Percentiles rank a stretch among this genome's conserved stretches.
Conservation (phyloP, 345 rosid species). For the Citrus mangshanensis region DNA sequence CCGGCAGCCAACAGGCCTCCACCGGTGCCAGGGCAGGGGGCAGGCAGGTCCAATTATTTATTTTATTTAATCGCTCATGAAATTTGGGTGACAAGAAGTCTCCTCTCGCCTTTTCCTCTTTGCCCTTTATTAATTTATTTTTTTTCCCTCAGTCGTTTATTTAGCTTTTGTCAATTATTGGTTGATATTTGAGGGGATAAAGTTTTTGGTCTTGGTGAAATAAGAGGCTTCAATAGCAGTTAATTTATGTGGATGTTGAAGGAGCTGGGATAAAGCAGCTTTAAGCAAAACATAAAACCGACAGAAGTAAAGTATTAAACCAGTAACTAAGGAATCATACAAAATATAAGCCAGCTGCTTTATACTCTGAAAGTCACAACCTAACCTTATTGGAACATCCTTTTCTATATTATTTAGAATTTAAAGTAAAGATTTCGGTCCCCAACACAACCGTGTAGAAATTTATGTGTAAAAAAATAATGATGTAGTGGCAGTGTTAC, state of each 20-base stretch:
- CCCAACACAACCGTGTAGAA: background rate
- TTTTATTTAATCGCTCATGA: background rate
- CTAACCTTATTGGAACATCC: background rate
- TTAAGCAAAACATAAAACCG: background rate
- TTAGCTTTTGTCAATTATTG: background rate
- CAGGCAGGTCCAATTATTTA: background rate
- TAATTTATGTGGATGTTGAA: background rate
- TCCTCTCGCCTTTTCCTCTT: background rate
- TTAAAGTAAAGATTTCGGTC: background rate
- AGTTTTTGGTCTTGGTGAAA: background rate
- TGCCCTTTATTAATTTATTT: background rate
- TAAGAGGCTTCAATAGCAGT: background rate
- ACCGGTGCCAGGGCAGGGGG: background rate
- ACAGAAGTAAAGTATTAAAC: no score
- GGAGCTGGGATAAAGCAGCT: background rate
- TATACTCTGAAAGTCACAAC: background rate
- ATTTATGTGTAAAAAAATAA: background rate
- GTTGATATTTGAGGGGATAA: background rate
- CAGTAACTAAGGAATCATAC: background rate
- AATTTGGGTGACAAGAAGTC: background rate
- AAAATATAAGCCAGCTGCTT: background rate
- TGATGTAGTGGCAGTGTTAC: background rate
- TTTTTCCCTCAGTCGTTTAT: background rate
- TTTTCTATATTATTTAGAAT: background rate
- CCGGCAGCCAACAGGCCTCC: background rate